These are phyloP conservation scores for Camellia japonica DNA, from an alignment of 148 eudicot genomes.

Conservation along the genomic window DNA sequence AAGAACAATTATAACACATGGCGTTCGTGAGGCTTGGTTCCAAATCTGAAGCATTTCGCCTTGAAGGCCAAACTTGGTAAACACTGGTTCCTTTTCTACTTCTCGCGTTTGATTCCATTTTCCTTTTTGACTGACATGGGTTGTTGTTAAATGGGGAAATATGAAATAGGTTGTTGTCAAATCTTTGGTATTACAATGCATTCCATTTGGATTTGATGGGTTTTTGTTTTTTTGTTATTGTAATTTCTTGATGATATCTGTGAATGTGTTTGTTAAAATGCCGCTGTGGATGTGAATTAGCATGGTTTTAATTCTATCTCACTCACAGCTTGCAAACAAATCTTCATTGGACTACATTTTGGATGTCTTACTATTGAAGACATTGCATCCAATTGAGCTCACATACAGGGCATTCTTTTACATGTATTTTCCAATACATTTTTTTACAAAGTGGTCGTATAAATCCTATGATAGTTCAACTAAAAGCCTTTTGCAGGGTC, in stretches of 20 bases:
- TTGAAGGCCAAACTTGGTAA: constrained; percentile 71
- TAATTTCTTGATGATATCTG: background rate
- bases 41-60: constrained; percentile 62
- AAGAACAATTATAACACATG: constrained; percentile 29
- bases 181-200: background rate
- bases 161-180: background rate
- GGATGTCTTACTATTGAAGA: background rate
- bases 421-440: no score
- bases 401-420: no score
- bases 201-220: no score
- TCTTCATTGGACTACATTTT: background rate
- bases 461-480: no score
- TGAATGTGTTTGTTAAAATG: constrained; percentile 8
- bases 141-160: background rate
- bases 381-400: background rate
- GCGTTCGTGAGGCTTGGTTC: constrained; percentile 68
- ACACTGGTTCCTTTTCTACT: background rate
- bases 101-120: background rate
- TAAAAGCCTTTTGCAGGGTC: no score
- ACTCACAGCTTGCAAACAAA: background rate
- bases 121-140: background rate
- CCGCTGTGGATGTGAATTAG: no score
- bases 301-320: background rate
- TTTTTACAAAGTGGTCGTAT: no score
- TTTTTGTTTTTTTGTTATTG: background rate